Evolutionary conservation across 805 yeast species (phyloP).

Genomic region (Wickerhamiella siamensis): DNA sequence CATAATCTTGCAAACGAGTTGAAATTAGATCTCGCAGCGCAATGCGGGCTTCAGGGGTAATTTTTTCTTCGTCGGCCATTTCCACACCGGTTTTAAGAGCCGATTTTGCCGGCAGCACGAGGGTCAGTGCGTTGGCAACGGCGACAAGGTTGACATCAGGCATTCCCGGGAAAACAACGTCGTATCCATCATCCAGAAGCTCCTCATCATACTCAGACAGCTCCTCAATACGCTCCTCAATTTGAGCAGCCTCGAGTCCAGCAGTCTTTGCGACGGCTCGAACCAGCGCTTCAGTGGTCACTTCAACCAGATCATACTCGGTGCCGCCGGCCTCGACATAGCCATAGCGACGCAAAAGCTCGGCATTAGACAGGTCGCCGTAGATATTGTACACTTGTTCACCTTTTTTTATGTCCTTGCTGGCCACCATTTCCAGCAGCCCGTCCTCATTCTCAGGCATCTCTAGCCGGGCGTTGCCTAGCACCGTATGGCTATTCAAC

Average conservation of each 20-base stretch:
- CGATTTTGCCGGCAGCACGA: not conserved
- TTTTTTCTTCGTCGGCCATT: slow-evolving; percentile 9
- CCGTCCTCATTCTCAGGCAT: slow-evolving; percentile 26
- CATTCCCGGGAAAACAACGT: not conserved
- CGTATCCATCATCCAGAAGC: slow-evolving; percentile 1
- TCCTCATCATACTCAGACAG: slow-evolving; percentile 5
- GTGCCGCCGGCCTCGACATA: slow-evolving; percentile 68
- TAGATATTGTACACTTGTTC: slow-evolving; percentile 79
- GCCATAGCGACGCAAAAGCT: slow-evolving; percentile 79
- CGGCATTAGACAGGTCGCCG: slow-evolving; percentile 86
- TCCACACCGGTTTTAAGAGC: slow-evolving; percentile 3
- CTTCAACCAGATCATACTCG: slow-evolving; percentile 67
- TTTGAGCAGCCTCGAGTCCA: slow-evolving; percentile 4
- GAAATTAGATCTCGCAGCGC: slow-evolving; percentile 9
- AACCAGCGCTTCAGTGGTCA: slow-evolving; percentile 34
- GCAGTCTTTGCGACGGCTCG: slow-evolving; percentile 23
- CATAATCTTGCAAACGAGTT: slow-evolving; percentile 15
- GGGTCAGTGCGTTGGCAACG: not conserved
- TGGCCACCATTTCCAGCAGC: slow-evolving; percentile 57
- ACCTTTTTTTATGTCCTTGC: slow-evolving; percentile 41
- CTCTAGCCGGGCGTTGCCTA: slow-evolving; percentile 59
- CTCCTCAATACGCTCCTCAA: slow-evolving; percentile 4
- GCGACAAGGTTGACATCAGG: not conserved
- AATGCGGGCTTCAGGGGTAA: slow-evolving; percentile 8
- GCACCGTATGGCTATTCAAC: slow-evolving; percentile 67